phyloP scores from a whole-genome alignment of 192 early-diverging fungal genomes.

The Tieghemiomyces parasiticus region DNA sequence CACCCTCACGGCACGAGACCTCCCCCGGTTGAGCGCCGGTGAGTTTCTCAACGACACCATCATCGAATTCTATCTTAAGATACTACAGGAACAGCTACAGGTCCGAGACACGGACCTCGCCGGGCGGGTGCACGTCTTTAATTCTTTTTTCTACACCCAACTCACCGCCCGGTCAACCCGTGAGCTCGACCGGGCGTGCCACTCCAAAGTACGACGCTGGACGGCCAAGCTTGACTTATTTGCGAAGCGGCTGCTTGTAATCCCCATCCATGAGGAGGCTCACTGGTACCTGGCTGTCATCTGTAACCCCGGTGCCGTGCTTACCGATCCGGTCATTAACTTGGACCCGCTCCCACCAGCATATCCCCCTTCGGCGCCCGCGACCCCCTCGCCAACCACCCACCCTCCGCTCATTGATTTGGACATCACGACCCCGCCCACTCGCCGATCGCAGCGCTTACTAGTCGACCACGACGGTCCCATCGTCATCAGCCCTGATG shows the following conservation, averaged over 20 bases:
- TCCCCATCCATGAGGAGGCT: constrained; percentile 80
- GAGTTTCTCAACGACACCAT: constrained; percentile 84
- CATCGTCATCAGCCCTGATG: background rate
- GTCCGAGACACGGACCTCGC: constrained; percentile 24
- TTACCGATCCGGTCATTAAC: too few relatives aligned
- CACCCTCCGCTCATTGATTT: background rate
- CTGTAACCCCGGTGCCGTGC: constrained; percentile 42
- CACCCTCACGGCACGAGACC: constrained; percentile 46
- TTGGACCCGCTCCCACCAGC: background rate
- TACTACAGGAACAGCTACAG: constrained; percentile 17
- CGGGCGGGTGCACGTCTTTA: constrained; percentile 59
- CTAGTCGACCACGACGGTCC: background rate
- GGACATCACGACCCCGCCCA: background rate
- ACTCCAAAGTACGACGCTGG: constrained; percentile 60
- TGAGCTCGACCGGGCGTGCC: constrained; percentile 26
- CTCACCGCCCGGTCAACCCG: constrained; percentile 30
- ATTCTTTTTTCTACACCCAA: constrained; percentile 70
- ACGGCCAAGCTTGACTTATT: constrained; percentile 65
- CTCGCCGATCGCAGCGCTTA: too few relatives aligned
- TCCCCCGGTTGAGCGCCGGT: constrained; percentile 39
- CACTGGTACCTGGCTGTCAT: constrained; percentile 87
- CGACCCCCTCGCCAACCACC: background rate
- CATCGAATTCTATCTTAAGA: constrained; percentile 77
- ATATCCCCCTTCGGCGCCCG: background rate
- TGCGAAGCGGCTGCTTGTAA: constrained; percentile 53